Evolutionary conservation across 768 basidiomycete genomes (phyloP).

Genomic region (Gymnopilus junonius): DNA sequence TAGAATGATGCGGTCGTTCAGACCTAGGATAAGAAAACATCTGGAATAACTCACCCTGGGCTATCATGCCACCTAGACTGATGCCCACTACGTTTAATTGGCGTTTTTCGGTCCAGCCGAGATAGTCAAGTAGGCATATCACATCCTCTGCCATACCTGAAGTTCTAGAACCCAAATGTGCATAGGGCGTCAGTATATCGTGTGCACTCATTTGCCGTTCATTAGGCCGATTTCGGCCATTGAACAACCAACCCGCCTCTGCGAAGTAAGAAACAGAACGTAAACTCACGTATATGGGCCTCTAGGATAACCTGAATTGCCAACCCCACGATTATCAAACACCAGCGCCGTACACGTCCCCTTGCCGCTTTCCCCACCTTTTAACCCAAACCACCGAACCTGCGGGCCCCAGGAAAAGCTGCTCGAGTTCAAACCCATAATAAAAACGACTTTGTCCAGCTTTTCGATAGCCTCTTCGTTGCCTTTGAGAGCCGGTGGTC

Average conservation of each 20-base stretch:
- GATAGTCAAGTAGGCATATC: slow-evolving; percentile 64
- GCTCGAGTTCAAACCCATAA: slow-evolving; percentile 78
- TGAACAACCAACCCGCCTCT: too few species aligned
- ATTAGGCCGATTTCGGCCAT: too few species aligned
- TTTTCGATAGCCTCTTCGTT: slow-evolving; percentile 14
- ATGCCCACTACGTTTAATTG: slow-evolving; percentile 74
- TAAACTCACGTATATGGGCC: slow-evolving; percentile 79
- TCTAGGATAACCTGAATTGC: slow-evolving; percentile 68
- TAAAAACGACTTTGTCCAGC: slow-evolving; percentile 61
- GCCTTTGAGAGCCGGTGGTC: slow-evolving; percentile 34
- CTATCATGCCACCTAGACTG: slow-evolving; percentile 86
- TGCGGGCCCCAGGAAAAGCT: slow-evolving; percentile 69
- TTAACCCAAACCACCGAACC: slow-evolving; percentile 60
- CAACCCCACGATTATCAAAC: slow-evolving; percentile 87
- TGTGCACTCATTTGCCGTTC: neutral
- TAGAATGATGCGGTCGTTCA: slow-evolving; percentile 26
- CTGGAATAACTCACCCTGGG: slow-evolving; percentile 53
- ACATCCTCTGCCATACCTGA: slow-evolving; percentile 79
- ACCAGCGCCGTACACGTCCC: slow-evolving; percentile 64
- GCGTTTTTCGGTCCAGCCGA: slow-evolving; percentile 70
- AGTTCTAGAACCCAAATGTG: slow-evolving; percentile 52
- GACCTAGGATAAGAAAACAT: neutral
- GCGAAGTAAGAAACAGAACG: neutral
- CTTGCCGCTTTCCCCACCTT: slow-evolving; percentile 13
- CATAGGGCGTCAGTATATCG: neutral